Evolutionary conservation across 495 filamentous ascomycete species (phyloP), one percentile per base, ranked within the genome.

Genomic region (Oidiodendron maius): DNA sequence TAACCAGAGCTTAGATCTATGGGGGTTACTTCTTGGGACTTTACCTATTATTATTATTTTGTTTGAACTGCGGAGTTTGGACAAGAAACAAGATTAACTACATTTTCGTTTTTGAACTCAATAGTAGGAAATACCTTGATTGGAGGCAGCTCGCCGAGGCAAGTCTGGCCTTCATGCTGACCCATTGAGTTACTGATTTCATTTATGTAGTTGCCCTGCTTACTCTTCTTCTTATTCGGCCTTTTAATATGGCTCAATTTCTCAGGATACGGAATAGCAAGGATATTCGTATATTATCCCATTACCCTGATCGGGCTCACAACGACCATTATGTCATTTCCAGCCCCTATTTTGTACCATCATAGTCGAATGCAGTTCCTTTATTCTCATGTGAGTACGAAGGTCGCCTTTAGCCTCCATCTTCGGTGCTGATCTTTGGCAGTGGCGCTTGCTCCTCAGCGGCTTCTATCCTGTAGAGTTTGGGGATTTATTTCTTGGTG

Each of bases 391-490:
- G 88, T 91, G 64, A 70, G 86, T 70, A 10, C 1, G n/a, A 65
- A n/a, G n/a, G n/a, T n/a, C n/a, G n/a, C n/a, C n/a, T n/a, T n/a
- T n/a, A n/a, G n/a, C n/a, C n/a, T n/a, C n/a, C n/a, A n/a, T n/a
- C n/a, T n/a, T n/a, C n/a, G n/a, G n/a, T n/a, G n/a, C n/a, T n/a
- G n/a, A n/a, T n/a, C n/a, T n/a, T n/a, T n/a, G n/a, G n/a, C 21
- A 95, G 89, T 94, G 83, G 72, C 84, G 93, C 50, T 68, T 97
- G 22, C 67, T 94, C 39, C 73, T 89, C 16, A 86, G 93, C 16
- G 93, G 93, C 12, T 57, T 93, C 8, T 96, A 90, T 63, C 89
- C 86, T 9, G 93, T 98, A 15, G 93, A 96, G 62, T 98, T 97
- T 60, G 80, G 89, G 49, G 93, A 98, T 62, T 97, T 98, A 69